These are phyloP conservation scores for Seiridium cupressi DNA, from an alignment of 2,329 filamentous ascomycete genomes.

Conservation along the genomic window DNA sequence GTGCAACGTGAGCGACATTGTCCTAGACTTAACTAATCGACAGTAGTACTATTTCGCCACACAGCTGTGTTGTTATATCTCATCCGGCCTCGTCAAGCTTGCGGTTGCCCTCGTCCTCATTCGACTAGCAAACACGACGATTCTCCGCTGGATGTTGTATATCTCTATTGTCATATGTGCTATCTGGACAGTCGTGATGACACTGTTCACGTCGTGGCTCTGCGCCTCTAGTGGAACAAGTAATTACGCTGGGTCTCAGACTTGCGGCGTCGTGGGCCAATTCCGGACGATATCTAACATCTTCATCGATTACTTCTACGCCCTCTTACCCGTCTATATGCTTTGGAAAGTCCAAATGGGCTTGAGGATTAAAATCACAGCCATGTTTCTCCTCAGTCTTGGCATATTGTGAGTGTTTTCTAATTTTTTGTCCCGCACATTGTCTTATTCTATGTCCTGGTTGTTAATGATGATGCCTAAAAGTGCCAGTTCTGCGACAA, in stretches of 20 bases:
- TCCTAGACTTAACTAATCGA: too few species aligned
- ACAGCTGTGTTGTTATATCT: conserved; percentile 27
- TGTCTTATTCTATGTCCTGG: background rate
- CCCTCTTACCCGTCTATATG: conserved; percentile 26
- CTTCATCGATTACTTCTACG: conserved; percentile 33
- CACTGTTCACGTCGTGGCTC: conserved; percentile 26
- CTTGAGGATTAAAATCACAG: conserved; percentile 22
- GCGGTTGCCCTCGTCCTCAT: conserved; percentile 31
- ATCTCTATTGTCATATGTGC: conserved; percentile 24
- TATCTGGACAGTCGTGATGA: conserved; percentile 29
- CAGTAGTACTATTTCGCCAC: conserved; percentile 27
- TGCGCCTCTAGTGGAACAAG: conserved; percentile 24
- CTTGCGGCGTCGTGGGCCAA: conserved; percentile 25
- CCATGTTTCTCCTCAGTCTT: conserved; percentile 26
- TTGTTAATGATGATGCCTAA: background rate
- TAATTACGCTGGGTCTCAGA: conserved; percentile 25
- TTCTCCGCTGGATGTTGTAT: conserved; percentile 20
- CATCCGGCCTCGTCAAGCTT: conserved; percentile 29
- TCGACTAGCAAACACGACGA: conserved; percentile 22
- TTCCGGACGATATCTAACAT: conserved; percentile 32
- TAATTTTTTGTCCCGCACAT: background rate
- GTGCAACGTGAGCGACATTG: background rate
- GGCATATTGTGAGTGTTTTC: conserved; percentile 26
- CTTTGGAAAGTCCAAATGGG: conserved; percentile 26
- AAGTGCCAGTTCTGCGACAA: conserved; percentile 31